These are phyloP conservation scores for Talaromyces sp. DNA, from an alignment of 2,329 filamentous ascomycete species.

Conservation along the genomic window DNA sequence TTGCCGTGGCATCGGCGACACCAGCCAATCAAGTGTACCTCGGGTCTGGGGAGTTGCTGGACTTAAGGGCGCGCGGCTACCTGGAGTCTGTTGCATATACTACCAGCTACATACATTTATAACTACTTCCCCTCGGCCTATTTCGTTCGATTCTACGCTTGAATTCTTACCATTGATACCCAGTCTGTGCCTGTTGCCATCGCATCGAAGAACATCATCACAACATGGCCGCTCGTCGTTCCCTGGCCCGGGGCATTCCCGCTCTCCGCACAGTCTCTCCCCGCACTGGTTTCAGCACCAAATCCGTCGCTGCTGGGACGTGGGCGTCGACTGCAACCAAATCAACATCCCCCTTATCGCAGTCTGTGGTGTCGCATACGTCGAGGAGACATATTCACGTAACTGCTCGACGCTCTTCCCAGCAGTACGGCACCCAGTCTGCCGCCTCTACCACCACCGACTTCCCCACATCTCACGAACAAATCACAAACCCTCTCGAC, in stretches of 20 bases:
- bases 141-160: background rate
- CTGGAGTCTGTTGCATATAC: background rate
- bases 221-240: slow-evolving; percentile 39
- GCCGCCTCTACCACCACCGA: slow-evolving; percentile 49
- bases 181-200: background rate
- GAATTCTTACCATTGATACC: too few species aligned
- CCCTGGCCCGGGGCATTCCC: slow-evolving; percentile 36
- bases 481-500: slow-evolving; percentile 53
- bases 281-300: slow-evolving; percentile 32
- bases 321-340: background rate
- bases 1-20: slow-evolving; percentile 4
- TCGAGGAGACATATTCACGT: slow-evolving; percentile 44
- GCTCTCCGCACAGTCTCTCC: slow-evolving; percentile 36
- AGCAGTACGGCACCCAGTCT: slow-evolving; percentile 45
- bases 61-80: background rate
- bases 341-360: background rate
- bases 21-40: slow-evolving; percentile 9
- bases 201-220: slow-evolving; percentile 14
- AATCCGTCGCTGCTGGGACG: slow-evolving; percentile 21
- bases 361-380: background rate
- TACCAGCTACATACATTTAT: too few species aligned
- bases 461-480: slow-evolving; percentile 56
- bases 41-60: background rate
- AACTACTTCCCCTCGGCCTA: background rate
- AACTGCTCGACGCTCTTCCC: slow-evolving; percentile 50